Evolutionary conservation across 2,329 filamentous ascomycete species (phyloP), one percentile per base, ranked within the genome.

Genomic region (Curvularia verruculosa): DNA sequence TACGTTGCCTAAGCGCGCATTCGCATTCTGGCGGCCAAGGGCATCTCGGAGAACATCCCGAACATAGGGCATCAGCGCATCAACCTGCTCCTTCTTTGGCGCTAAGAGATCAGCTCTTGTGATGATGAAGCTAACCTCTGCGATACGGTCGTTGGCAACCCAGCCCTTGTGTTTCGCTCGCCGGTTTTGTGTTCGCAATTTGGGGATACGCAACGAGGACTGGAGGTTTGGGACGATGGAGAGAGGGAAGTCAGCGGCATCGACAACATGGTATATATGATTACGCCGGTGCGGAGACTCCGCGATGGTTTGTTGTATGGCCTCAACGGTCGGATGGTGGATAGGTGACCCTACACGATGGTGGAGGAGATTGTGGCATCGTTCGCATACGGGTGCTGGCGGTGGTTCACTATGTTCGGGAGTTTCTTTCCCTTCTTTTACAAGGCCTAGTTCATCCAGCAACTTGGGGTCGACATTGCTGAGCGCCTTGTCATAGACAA

Each of bases 221-320:
- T 89, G 85, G 9, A 99, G 84, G 43, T 87, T 86, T 0, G 92
- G 91, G 3, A 98, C 82, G 13, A 99, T 79, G 1, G 95, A 97
- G 85, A 99, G 90, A 19, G 95, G 95, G 63, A 99, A 98, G 76
- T 99, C 95, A 58, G 93, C 95, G 2, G 95, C 94, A 71, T 99
- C 95, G 21, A 99, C 81, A 24, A 99, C 83, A 76, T 99, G 95
- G 74, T 98, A 99, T 59, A 99, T 88, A 76, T 97, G 91, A 70
- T 99, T 98, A 72, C 90, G 86, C 73, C 90, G 90, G 77, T 96
- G 88, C 0, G 93, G 93, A 1, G 94, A 96, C 75, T 96, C 91
- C 51, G 88, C 84, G 50, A 99, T 89, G 15, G 92, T 96, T 61
- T 92, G 88, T 63, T 88, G 87, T 50, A 99, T 87, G 2, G 91